These are phyloP conservation scores for Eucalyptus microcorys DNA, from an alignment of 345 rosid genomes.

Conservation along the genomic window DNA sequence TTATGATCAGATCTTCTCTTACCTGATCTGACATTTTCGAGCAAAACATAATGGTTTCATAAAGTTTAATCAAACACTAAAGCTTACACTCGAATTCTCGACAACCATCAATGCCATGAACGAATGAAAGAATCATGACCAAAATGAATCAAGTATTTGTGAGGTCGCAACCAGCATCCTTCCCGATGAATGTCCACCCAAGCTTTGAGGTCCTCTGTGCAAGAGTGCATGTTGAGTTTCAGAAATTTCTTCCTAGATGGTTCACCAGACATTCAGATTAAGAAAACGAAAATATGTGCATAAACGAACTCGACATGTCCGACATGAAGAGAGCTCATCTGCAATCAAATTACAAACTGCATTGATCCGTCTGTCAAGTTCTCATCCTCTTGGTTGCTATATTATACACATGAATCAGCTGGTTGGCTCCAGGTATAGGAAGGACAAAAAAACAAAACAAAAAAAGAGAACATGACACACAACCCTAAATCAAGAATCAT, in stretches of 20 bases:
- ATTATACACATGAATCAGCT: not conserved
- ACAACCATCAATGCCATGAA: not conserved
- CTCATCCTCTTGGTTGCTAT: not conserved
- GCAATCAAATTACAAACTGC: not conserved
- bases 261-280: not conserved
- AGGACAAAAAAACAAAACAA: not conserved
- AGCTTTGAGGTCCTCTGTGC: not conserved
- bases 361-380: not conserved
- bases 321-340: not conserved
- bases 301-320: not conserved
- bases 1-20: not conserved
- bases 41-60: not conserved
- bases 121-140: not conserved
- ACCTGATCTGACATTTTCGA: not conserved
- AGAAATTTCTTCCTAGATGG: not conserved
- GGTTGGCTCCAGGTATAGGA: not conserved
- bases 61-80: not conserved
- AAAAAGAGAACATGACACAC: not conserved
- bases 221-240: not conserved
- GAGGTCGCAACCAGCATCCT: not conserved
- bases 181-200: not conserved
- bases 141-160: not conserved
- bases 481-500: not conserved
- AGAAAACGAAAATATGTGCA: not conserved
- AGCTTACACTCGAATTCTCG: not conserved